Evolutionary conservation across 345 rosid genomes (phyloP), one percentile per base, ranked within the genome.

Genomic region (Clarkia xantiana): DNA sequence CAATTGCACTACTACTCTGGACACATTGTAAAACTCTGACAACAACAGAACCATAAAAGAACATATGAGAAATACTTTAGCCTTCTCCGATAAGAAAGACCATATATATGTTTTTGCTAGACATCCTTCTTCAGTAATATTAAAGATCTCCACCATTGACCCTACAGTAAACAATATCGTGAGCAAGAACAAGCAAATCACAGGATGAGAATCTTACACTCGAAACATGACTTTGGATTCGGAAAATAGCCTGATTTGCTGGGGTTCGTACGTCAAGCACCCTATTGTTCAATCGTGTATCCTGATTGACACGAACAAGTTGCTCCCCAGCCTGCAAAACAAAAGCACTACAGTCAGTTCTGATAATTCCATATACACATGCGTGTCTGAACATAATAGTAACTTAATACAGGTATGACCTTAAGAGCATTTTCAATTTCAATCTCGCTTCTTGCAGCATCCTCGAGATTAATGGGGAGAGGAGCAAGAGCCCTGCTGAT

Each of bases 171-270:
- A 9, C 40, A 10, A n/a, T 3, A 23, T 5, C 1, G 6, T 22
- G 50, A 19, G 11, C 25, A 34, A 10, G 36, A 19, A 17, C 25
- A 34, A 10, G 36, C 19, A 10, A 10, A 18, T 19, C n/a, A 1
- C 4, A 44, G 45, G 36, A 55, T 29, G 36, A 41, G 2, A n/a
- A 46, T 52, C 76, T 60, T 56, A 81, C 83, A 34, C 47, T 62
- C 43, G 64, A 36, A 36, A 82, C 77, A 61, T 81, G 73, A 57
- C 66, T 48, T 55, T 79, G 85, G 64, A 86, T 70, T 39, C 65
- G 76, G 60, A 86, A 86, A 52, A 86, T 79, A 40, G 75, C 94
- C 61, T 84, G 93, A 70, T 84, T 83, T 45, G 96, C 84, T 4
- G 83, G 77, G 44, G 89, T 86, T 38, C 98, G 69, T 3, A 83